A percentile compares a stretch with the other conserved stretches of the same genome.
These are phyloP conservation scores for Candida sp. DNA, from an alignment of 1,139 yeast genomes.

Conservation along the genomic window DNA sequence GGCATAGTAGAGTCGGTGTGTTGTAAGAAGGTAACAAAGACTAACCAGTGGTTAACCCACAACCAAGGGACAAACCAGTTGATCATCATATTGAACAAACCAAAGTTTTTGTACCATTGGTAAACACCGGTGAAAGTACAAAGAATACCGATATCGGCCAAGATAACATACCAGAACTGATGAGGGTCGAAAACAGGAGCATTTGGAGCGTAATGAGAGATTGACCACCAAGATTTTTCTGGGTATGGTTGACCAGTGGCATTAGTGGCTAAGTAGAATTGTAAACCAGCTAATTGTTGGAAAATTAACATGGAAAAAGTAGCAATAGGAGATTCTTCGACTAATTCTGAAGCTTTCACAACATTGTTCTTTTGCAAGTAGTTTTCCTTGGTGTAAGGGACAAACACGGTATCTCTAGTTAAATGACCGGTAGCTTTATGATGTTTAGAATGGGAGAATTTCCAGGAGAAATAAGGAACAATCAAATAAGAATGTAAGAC, in stretches of 20 bases:
- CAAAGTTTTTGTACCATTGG: constrained; percentile 46
- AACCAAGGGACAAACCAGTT: constrained; percentile 57
- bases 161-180: constrained; percentile 52
- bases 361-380: constrained; percentile 26
- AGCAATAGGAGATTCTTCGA: constrained; percentile 53
- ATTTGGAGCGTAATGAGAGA: constrained; percentile 49
- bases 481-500: constrained; percentile 53
- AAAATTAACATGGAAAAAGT: constrained; percentile 40
- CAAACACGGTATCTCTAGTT: constrained; percentile 59
- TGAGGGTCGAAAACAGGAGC: constrained; percentile 53
- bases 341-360: constrained; percentile 37
- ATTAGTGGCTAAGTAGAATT: constrained; percentile 44
- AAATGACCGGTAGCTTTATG: constrained; percentile 64
- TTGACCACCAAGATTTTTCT: constrained; percentile 28
- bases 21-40: constrained; percentile 58
- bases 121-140: constrained; percentile 38
- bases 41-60: constrained; percentile 63
- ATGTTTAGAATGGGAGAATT: constrained; percentile 57
- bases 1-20: constrained; percentile 59
- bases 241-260: constrained; percentile 51
- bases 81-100: constrained; percentile 44
- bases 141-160: constrained; percentile 53
- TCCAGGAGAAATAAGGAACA: constrained; percentile 66
- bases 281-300: constrained; percentile 58
- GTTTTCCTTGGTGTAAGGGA: constrained; percentile 52